Evolutionary conservation across 2,329 filamentous ascomycete genomes (phyloP), one percentile per base, ranked within the genome.

Genomic region (Pseudocercospora macadamiae): DNA sequence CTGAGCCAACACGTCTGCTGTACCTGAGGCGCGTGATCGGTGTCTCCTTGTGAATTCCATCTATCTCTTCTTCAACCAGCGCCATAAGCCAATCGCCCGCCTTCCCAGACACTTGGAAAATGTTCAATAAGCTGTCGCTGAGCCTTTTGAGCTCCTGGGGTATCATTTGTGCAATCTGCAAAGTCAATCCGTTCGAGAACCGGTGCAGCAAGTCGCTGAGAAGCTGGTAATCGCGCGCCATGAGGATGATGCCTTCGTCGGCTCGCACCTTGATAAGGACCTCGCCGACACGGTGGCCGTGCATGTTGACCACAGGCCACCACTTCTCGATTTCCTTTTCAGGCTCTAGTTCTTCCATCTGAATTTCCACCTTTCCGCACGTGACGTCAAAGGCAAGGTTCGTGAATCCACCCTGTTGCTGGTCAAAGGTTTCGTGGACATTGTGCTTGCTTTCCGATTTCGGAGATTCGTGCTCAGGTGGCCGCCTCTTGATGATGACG

Each of bases 21-120:
- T 90, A 92, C 3, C 89, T 83, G 51, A 87, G 71, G 34, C 84
- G 73, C 61, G 78, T 91, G 63, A 89, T 84, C 0, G 89, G 86
- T 12, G 87, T 86, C 66, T 96, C 92, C 70, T 88, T 96, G 55
- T 91, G 86, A 16, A 95, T 87, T 0, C 93, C 93, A 70, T 97
- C 95, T 57, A 99, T 97, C 74, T 99, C 95, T 71, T 97, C 93
- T 74, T 99, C 95, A 0, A 97, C 90, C 37, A 99, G 80, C 2
- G 91, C 88, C 81, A 91, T 95, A 19, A 99, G 83, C 95, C 95
- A 99, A 59, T 97, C 91, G 42, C 84, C 83, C 2, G 90, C 89
- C 34, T 86, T 85, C 0, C 91, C 91, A 2, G 92, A 93, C 2
- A 96, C 93, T 71, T 99, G 95, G 69, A 93, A 99, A 53, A 99